Evolutionary conservation across 2,329 filamentous ascomycete species (phyloP).

Genomic region (Ophiocordyceps camponoti-leonardi): DNA sequence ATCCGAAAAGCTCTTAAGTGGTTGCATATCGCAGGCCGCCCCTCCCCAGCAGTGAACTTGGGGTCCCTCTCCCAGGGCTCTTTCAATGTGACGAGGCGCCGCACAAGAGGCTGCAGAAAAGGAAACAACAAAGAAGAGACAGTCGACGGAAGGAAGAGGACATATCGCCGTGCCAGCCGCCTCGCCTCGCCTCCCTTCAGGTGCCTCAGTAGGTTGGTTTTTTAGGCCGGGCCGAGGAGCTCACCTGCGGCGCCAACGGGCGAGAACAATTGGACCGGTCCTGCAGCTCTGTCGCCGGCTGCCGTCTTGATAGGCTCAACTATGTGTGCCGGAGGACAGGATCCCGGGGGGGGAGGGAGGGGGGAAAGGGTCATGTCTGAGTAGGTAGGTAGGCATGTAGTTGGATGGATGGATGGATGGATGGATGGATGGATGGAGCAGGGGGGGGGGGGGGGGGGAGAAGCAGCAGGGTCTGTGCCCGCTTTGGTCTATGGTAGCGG

Average conservation of each 20-base stretch:
- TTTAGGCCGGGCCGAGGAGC: background rate
- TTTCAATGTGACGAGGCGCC: constrained; percentile 1
- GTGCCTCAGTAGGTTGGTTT: background rate
- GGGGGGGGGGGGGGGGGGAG: background rate
- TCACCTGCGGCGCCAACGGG: constrained; percentile 4
- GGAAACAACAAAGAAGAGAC: too few relatives aligned
- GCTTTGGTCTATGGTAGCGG: background rate
- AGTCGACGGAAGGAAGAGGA: background rate
- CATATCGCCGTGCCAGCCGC: background rate
- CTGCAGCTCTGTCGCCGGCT: constrained; percentile 3
- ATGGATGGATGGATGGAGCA: background rate
- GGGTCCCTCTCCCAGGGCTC: too few relatives aligned
- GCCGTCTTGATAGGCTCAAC: constrained; percentile 2
- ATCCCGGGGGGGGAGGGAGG: too few relatives aligned
- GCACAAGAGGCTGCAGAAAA: background rate
- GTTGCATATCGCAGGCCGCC: constrained; percentile 1
- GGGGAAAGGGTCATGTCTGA: too few relatives aligned
- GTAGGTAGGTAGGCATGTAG: too few relatives aligned
- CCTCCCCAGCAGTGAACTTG: too few relatives aligned
- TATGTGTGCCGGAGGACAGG: background rate
- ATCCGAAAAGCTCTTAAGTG: constrained; percentile 1
- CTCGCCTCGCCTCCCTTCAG: background rate
- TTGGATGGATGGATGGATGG: background rate
- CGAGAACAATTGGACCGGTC: constrained; percentile 5
- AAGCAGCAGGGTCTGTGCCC: background rate